Evolutionary conservation across 2,329 filamentous ascomycete genomes (phyloP).

Genomic region (Pyricularia sp.): DNA sequence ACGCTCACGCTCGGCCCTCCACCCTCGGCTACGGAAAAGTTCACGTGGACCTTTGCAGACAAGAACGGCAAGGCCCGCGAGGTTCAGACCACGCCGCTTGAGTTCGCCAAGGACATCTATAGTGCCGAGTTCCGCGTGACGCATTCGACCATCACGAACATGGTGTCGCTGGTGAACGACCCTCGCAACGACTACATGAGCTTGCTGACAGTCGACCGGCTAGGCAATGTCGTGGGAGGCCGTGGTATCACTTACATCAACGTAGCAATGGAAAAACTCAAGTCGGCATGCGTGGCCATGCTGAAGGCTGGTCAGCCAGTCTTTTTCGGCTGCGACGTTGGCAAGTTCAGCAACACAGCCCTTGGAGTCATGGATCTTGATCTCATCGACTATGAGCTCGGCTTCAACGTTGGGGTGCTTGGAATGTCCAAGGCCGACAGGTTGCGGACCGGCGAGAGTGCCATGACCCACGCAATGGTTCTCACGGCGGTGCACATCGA

Average conservation of each 20-base stretch:
- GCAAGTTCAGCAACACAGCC: slow-evolving; percentile 57
- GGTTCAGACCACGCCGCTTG: slow-evolving; percentile 51
- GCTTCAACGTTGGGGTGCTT: slow-evolving; percentile 65
- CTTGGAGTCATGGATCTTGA: slow-evolving; percentile 70
- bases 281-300: slow-evolving; percentile 62
- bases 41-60: slow-evolving; percentile 71
- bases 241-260: slow-evolving; percentile 71
- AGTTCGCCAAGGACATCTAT: slow-evolving; percentile 58
- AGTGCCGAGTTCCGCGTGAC: slow-evolving; percentile 44
- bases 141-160: slow-evolving; percentile 46
- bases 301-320: slow-evolving; percentile 65
- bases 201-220: slow-evolving; percentile 61
- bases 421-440: slow-evolving; percentile 65
- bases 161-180: slow-evolving; percentile 77
- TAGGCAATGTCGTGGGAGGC: slow-evolving; percentile 72
- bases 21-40: slow-evolving; percentile 53
- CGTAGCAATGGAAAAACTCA: slow-evolving; percentile 60
- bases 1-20: slow-evolving; percentile 73
- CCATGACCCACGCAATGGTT: slow-evolving; percentile 91
- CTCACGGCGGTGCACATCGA: slow-evolving; percentile 75
- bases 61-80: slow-evolving; percentile 49
- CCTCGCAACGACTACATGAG: slow-evolving; percentile 63
- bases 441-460: slow-evolving; percentile 58
- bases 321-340: slow-evolving; percentile 83
- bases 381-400: slow-evolving; percentile 67